phyloP scores from a whole-genome alignment of 2,329 filamentous ascomycete species.

The Clonostachys byssicola region DNA sequence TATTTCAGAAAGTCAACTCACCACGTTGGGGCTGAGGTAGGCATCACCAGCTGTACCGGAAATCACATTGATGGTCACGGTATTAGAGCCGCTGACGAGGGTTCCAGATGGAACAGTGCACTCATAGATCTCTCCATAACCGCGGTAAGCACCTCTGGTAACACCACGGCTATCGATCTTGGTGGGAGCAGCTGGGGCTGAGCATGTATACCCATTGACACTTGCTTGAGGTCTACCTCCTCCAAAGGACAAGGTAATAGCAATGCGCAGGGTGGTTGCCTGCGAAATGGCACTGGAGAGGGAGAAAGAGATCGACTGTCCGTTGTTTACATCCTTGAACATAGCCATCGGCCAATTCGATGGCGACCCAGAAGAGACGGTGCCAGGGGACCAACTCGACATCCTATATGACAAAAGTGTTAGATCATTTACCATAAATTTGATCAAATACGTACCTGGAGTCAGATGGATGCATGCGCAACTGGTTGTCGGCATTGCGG shows the following conservation, averaged over 20 bases:
- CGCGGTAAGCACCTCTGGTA: slow-evolving; percentile 61
- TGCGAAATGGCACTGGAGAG: slow-evolving; percentile 40
- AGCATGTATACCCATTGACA: slow-evolving; percentile 50
- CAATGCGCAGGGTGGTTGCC: slow-evolving; percentile 57
- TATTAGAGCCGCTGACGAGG: slow-evolving; percentile 56
- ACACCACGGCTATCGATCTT: slow-evolving; percentile 65
- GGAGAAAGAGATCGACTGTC: slow-evolving; percentile 56
- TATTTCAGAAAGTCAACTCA: slow-evolving; percentile 12
- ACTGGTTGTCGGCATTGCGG: slow-evolving; percentile 62
- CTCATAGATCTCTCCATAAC: slow-evolving; percentile 60
- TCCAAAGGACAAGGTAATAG: slow-evolving; percentile 59
- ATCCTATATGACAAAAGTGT: slow-evolving; percentile 32
- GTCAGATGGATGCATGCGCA: slow-evolving; percentile 66
- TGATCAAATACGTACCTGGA: slow-evolving; percentile 14
- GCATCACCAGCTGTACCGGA: slow-evolving; percentile 53
- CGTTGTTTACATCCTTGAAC: slow-evolving; percentile 56
- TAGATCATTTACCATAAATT: not conserved
- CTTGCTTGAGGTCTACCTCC: slow-evolving; percentile 51
- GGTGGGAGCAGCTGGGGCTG: slow-evolving; percentile 46
- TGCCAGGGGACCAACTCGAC: slow-evolving; percentile 53
- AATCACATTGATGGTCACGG: slow-evolving; percentile 53
- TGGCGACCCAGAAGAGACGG: slow-evolving; percentile 48
- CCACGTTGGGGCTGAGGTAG: slow-evolving; percentile 55
- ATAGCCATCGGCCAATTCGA: slow-evolving; percentile 62
- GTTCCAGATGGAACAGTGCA: slow-evolving; percentile 55